Evolutionary conservation across 1,284 basidiomycete genomes (phyloP).

Genomic region (Exobasidium cylindrosporum): DNA sequence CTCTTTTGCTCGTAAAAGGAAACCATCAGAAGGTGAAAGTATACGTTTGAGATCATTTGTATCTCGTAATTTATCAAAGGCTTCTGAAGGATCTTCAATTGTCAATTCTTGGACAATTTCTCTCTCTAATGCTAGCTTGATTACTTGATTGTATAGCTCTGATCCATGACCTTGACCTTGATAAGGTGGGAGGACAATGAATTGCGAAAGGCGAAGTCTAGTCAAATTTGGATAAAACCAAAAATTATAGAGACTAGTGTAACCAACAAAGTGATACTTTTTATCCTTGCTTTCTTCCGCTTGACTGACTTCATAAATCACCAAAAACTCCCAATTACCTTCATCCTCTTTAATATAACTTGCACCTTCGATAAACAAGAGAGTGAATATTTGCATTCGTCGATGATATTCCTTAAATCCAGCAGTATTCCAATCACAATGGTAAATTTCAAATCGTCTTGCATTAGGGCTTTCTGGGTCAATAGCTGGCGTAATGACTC

Average conservation of each 20-base stretch:
- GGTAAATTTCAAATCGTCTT: conserved; percentile 43
- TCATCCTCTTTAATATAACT: conserved; percentile 69
- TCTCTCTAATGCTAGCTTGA: conserved; percentile 69
- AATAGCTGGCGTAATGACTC: not conserved
- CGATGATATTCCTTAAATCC: conserved; percentile 89
- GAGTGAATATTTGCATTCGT: conserved; percentile 89
- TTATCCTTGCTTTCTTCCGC: not conserved
- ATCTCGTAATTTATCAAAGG: conserved; percentile 90
- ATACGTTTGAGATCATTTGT: conserved; percentile 83
- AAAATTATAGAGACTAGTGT: conserved; percentile 42
- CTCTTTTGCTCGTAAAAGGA: conserved; percentile 24
- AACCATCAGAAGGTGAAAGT: conserved; percentile 67
- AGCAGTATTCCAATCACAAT: conserved; percentile 73
- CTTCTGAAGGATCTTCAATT: conserved; percentile 94
- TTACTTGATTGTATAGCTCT: conserved; percentile 76
- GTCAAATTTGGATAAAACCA: conserved; percentile 39
- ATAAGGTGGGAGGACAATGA: conserved; percentile 86
- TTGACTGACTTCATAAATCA: conserved; percentile 36
- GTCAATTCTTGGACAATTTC: conserved; percentile 80
- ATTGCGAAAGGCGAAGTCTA: conserved; percentile 66
- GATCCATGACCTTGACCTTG: conserved; percentile 74
- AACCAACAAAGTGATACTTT: conserved; percentile 54
- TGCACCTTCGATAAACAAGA: conserved; percentile 85
- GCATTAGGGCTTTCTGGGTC: conserved; percentile 12
- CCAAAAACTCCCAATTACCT: conserved; percentile 57